phyloP scores from a whole-genome alignment of 2,329 filamentous ascomycete species.

The Aspergillus phoenicis region DNA sequence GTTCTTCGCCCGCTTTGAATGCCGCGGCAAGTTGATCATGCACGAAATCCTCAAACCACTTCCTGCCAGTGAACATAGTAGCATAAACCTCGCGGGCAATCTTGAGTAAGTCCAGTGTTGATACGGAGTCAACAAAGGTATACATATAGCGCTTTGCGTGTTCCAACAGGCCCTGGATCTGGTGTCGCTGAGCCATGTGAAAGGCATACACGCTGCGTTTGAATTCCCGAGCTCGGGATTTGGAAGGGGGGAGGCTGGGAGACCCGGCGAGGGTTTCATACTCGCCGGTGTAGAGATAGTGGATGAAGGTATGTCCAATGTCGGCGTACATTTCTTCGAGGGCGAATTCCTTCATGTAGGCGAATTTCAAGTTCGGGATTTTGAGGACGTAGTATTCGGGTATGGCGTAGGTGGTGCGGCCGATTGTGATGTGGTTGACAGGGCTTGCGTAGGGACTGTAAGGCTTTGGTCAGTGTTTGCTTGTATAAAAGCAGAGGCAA shows the following conservation, averaged over 20 bases:
- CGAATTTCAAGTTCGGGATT: too few relatives aligned
- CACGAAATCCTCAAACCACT: not conserved
- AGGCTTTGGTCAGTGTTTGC: too few relatives aligned
- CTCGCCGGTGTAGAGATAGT: not conserved
- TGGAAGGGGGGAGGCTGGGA: accelerated
- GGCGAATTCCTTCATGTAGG: not conserved
- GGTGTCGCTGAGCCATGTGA: not conserved
- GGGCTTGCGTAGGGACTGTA: too few relatives aligned
- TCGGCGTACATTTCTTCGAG: not conserved
- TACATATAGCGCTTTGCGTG: not conserved
- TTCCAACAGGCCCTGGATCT: not conserved
- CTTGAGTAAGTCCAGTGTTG: not conserved
- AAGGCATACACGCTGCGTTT: not conserved
- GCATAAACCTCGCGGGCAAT: not conserved
- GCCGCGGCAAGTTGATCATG: not conserved
- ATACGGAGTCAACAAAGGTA: not conserved
- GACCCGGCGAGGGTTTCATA: not conserved
- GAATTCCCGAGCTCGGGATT: not conserved
- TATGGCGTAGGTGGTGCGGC: not conserved
- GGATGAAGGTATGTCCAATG: not conserved
- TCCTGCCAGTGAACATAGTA: not conserved
- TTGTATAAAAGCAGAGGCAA: too few relatives aligned
- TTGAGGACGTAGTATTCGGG: not conserved
- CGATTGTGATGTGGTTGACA: too few relatives aligned
- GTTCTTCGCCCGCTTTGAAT: not conserved